These are phyloP conservation scores for Xerocomus potaroensis DNA, from an alignment of 768 basidiomycete genomes.

Conservation along the genomic window DNA sequence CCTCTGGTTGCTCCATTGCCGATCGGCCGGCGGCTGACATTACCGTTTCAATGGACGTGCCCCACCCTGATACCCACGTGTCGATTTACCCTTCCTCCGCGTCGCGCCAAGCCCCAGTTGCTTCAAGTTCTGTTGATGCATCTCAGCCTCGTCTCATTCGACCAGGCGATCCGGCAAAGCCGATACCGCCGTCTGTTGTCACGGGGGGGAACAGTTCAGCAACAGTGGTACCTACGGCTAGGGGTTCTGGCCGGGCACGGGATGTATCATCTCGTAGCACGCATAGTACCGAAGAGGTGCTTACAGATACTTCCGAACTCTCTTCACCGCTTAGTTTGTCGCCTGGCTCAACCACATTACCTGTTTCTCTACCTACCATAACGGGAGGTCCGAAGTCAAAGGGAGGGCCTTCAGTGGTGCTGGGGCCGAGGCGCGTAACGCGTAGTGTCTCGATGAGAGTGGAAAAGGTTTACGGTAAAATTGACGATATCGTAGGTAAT, in stretches of 20 bases:
- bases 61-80: neutral
- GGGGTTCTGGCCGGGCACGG: neutral
- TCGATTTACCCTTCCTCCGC: constrained; percentile 1
- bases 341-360: neutral
- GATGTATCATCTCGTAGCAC: neutral
- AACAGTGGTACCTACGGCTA: neutral
- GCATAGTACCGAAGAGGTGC: neutral
- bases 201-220: neutral
- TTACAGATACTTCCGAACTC: neutral
- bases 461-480: constrained; percentile 5
- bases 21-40: constrained; percentile 2
- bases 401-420: constrained; percentile 9
- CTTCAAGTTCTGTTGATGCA: neutral
- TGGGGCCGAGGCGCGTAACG: constrained; percentile 21
- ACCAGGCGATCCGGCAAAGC: neutral
- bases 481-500: neutral
- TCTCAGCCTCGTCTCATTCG: constrained; percentile 4
- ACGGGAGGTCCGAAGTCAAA: constrained; percentile 16
- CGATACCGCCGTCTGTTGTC: constrained; percentile 4
- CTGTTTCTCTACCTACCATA: neutral
- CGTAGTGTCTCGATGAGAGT: constrained; percentile 28
- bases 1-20: neutral
- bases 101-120: neutral
- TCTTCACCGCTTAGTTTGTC: neutral
- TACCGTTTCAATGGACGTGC: neutral